Conservation (phyloP, 306 rosid genomes). For the Adenanthera pavonina region DNA sequence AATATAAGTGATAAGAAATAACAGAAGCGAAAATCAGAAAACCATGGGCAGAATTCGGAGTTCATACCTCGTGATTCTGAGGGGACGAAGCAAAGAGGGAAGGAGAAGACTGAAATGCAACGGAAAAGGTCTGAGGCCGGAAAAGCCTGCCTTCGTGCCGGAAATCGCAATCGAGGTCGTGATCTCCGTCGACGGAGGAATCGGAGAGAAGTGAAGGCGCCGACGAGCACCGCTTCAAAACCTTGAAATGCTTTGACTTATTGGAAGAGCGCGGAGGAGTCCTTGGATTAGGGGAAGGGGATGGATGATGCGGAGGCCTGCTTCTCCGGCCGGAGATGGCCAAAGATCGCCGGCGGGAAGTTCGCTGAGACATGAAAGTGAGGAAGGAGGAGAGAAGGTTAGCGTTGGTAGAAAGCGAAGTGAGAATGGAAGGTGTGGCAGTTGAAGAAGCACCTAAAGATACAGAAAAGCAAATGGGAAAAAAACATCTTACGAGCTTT, state of each 20-base stretch:
- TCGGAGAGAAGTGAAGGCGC: conserved; percentile 56
- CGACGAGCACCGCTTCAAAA: conserved; percentile 64
- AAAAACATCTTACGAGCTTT: too few species aligned
- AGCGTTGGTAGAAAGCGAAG: neutral
- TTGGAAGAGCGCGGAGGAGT: conserved; percentile 39
- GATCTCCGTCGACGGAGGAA: conserved; percentile 16
- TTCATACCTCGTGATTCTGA: neutral
- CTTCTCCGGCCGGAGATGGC: conserved; percentile 24
- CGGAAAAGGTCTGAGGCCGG: conserved; percentile 53
- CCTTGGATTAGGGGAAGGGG: conserved; percentile 40
- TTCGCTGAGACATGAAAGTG: conserved; percentile 52
- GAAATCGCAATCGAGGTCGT: conserved; percentile 6
- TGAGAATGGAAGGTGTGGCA: neutral
- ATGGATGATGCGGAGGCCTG: conserved; percentile 43
- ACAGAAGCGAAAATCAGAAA: neutral
- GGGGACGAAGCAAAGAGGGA: conserved; percentile 56
- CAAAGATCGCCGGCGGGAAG: conserved; percentile 42
- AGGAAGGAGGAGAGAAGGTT: neutral
- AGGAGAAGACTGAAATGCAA: conserved; percentile 63
- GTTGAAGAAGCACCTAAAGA: neutral
- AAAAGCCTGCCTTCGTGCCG: conserved; percentile 36
- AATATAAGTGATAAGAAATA: neutral
- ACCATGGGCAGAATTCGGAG: neutral
- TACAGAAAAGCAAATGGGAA: too few species aligned
- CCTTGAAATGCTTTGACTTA: conserved; percentile 46